Base-by-base conservation (phyloP, 2,329 filamentous ascomycete species). In the Aspergillus caelatus region DNA sequence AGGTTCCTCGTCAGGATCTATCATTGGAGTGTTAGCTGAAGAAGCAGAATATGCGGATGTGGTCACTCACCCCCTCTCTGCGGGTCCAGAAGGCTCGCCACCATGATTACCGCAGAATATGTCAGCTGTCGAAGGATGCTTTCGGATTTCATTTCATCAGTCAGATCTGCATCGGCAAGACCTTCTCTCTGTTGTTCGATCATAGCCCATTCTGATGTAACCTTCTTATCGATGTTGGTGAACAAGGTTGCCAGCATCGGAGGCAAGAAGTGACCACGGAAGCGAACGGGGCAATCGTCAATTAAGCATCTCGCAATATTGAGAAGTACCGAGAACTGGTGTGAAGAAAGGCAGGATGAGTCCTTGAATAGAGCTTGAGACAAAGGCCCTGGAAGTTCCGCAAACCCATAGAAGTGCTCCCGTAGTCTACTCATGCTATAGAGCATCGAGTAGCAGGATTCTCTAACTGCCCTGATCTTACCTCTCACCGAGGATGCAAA, bases 121-220 rank as follows among this genome's bases (percentile, higher is more conserved):
- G 94, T 97, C 57, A 98, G 85, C 75, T 97, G 93, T 23, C 95
- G 88, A 53, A 99, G 82, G 34, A 99, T 96, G 73, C 94, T 98
- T 77, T 99, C 95, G 8, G 92, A 90, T 79, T 97, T 97, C 95
- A 99, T 99, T 80, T 99, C 95, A 69, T 97, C 93, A 1, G 91
- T 92, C 59, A 99, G 81, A 64, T 92, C 91, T 61, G 94, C 92
- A 23, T 89, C 89, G 4, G 89, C 89, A 1, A 89, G 85, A 48
- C 86, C 85, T 14, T 88, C 81, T 73, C 82, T 73, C 71, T 79
- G 70, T 75, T 83, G 71, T 64, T 89, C 87, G 62, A 97, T 88
- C 68, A 88, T 87, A 65, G 90, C 87, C 95, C 95, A 99, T 75
- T 98, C 94, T 0, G 86, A 84, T 39, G 88, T 91, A 67, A 98